Conservation (phyloP, 257 asterid genomes). For the Henckelia pumila region DNA sequence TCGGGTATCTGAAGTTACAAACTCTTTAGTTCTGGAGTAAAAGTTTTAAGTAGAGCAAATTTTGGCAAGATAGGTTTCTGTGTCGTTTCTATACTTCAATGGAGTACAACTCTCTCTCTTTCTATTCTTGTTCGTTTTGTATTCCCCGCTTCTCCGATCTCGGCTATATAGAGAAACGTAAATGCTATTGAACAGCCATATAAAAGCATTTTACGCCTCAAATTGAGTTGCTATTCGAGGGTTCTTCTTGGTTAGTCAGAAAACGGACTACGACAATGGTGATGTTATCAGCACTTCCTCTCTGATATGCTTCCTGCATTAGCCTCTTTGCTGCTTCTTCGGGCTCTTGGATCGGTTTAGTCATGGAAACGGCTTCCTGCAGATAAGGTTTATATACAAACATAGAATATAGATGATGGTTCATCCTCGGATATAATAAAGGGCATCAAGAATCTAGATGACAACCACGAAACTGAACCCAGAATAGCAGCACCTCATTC, state of each 20-base stretch:
- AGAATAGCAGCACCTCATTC: constrained; percentile 54
- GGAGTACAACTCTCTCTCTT: constrained; percentile 27
- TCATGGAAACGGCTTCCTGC: constrained; percentile 92
- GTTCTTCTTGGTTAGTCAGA: constrained; percentile 42
- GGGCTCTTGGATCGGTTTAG: constrained; percentile 74
- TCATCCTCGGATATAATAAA: neutral
- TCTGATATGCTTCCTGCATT: constrained; percentile 83
- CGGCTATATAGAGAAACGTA: neutral
- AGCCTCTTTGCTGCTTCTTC: constrained; percentile 88
- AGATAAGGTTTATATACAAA: neutral
- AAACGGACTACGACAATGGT: constrained; percentile 82
- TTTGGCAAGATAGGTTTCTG: constrained; percentile 13
- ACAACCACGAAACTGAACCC: neutral
- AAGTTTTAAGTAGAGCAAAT: constrained; percentile 4
- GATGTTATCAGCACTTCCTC: constrained; percentile 92
- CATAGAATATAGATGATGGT: too few relatives aligned
- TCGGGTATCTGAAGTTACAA: constrained; percentile 7
- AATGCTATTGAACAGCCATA: neutral
- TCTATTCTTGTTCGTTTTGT: constrained; percentile 18
- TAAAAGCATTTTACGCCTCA: constrained; percentile 21
- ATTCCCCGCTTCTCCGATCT: neutral
- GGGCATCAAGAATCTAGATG: neutral
- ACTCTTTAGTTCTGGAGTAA: constrained; percentile 1
- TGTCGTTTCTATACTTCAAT: constrained; percentile 27
- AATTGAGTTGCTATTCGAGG: constrained; percentile 47